Evolutionary conservation across 495 filamentous ascomycete species (phyloP).

Genomic region (Penicillium arizonense): DNA sequence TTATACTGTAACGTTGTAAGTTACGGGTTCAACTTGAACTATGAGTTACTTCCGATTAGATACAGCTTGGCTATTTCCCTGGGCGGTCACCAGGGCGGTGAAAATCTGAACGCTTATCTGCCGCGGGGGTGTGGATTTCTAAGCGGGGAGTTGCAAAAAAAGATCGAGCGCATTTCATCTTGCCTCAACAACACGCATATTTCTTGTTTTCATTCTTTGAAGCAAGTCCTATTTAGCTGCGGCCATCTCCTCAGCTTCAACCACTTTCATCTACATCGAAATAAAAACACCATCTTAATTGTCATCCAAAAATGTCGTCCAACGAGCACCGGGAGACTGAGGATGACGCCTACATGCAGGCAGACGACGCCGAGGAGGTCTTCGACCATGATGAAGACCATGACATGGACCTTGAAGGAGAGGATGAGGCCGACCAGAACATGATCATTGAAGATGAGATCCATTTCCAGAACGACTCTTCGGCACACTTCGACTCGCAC

Average conservation of each 20-base stretch:
- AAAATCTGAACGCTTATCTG: neutral
- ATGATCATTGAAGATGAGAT: slow-evolving; percentile 68
- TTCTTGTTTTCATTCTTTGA: neutral
- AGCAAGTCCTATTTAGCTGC: neutral
- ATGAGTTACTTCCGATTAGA: too few relatives aligned
- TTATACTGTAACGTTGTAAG: too few relatives aligned
- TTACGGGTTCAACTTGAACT: too few relatives aligned
- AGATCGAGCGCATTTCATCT: slow-evolving; percentile 15
- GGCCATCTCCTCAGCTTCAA: neutral
- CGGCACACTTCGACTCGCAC: slow-evolving; percentile 87
- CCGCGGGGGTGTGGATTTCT: slow-evolving; percentile 44
- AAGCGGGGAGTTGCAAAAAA: slow-evolving; percentile 34
- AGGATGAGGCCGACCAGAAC: slow-evolving; percentile 43
- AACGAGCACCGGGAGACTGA: slow-evolving; percentile 52
- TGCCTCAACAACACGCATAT: neutral
- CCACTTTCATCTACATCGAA: neutral
- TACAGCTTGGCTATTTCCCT: too few relatives aligned
- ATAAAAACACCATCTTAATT: neutral
- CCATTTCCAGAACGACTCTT: slow-evolving; percentile 80
- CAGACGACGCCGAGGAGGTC: slow-evolving; percentile 71
- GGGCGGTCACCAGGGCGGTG: slow-evolving; percentile 2
- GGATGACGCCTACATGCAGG: slow-evolving; percentile 58
- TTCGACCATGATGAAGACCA: slow-evolving; percentile 67
- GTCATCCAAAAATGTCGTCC: slow-evolving; percentile 41
- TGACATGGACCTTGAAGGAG: slow-evolving; percentile 55